Evolutionary conservation across 345 rosid species (phyloP).

Genomic region (Camelina neglecta): DNA sequence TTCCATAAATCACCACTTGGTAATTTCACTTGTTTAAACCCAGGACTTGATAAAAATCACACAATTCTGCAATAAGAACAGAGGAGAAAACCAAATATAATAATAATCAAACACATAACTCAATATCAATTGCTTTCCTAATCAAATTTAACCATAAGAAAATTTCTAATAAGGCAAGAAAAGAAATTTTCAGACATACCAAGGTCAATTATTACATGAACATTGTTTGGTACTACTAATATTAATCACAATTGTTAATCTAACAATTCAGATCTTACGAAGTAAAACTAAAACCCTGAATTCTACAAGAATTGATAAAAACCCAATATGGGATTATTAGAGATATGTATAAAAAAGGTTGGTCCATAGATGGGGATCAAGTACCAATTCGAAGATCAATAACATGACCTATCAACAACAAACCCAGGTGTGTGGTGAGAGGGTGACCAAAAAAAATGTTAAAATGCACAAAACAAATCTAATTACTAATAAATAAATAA

Average conservation of each 20-base stretch:
- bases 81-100: neutral
- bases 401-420: constrained; percentile 40
- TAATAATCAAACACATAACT: neutral
- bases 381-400: constrained; percentile 39
- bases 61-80: constrained; percentile 16
- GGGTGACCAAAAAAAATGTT: constrained; percentile 40
- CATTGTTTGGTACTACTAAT: neutral
- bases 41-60: constrained; percentile 14
- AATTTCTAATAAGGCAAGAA: constrained; percentile 23
- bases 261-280: constrained; percentile 26
- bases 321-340: constrained; percentile 17
- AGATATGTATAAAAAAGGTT: constrained; percentile 16
- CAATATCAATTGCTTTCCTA: neutral
- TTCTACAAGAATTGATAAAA: constrained; percentile 26
- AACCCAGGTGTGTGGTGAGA: constrained; percentile 41
- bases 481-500: neutral
- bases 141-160: constrained; percentile 1
- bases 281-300: constrained; percentile 28
- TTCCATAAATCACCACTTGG: constrained; percentile 52
- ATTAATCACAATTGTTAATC: neutral
- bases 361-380: constrained; percentile 44
- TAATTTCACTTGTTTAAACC: constrained; percentile 33
- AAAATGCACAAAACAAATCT: constrained; percentile 36
- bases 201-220: constrained; percentile 10
- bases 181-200: constrained; percentile 5